Evolutionary conservation across 164 flowering plant genomes (phyloP).

Genomic region (Stephania japonica): DNA sequence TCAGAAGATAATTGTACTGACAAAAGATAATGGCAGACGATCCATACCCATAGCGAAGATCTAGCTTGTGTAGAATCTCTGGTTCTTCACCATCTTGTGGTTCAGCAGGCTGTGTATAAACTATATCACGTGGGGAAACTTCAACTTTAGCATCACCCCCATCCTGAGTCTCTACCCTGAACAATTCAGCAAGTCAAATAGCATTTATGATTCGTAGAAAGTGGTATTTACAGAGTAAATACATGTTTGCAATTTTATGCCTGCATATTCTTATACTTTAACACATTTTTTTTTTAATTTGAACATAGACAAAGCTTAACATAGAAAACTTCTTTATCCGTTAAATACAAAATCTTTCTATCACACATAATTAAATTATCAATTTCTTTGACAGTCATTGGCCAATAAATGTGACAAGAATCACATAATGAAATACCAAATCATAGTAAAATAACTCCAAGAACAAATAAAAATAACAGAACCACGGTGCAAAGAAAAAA

Average conservation of each 20-base stretch:
- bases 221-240: background rate
- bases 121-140: constrained; percentile 92
- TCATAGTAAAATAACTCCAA: background rate
- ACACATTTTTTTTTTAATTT: too few species aligned
- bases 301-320: too few species aligned
- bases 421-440: background rate
- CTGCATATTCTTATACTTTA: background rate
- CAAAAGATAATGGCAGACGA: constrained; percentile 4
- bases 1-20: constrained; percentile 1
- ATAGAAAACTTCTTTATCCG: background rate
- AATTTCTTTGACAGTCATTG: background rate
- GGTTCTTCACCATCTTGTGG: constrained; percentile 54
- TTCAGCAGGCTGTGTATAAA: constrained; percentile 81
- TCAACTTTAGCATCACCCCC: constrained; percentile 98
- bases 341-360: background rate
- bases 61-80: constrained; percentile 68
- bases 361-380: background rate
- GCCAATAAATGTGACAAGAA: background rate
- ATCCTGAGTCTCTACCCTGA: constrained; percentile 98
- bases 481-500: background rate
- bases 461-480: background rate
- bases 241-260: background rate
- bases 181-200: constrained; percentile 10
- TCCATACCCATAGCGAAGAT: constrained; percentile 90
- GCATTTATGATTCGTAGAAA: background rate